Evolutionary conservation across 768 basidiomycete genomes (phyloP).

Genomic region (Suillus ampliporus): DNA sequence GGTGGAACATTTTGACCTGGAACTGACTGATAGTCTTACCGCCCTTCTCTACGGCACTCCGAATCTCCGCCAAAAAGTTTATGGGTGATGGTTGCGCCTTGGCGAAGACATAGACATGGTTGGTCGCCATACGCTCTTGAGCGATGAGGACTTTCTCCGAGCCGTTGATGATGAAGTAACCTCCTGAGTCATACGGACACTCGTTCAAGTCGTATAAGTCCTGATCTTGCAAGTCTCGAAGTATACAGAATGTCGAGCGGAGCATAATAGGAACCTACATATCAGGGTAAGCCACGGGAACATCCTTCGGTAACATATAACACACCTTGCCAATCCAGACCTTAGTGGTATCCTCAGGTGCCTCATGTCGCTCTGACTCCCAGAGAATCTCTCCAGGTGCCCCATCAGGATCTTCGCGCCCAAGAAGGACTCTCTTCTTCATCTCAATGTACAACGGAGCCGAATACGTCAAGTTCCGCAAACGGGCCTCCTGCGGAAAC

Average conservation of each 20-base stretch:
- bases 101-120: slow-evolving; percentile 98
- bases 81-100: slow-evolving; percentile 97
- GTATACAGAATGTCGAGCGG: slow-evolving; percentile 92
- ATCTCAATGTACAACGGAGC: slow-evolving; percentile 96
- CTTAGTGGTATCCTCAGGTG: slow-evolving; percentile 71
- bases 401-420: slow-evolving; percentile 81
- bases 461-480: slow-evolving; percentile 95
- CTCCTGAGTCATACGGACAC: slow-evolving; percentile 98
- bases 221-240: slow-evolving; percentile 76
- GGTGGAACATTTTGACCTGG: slow-evolving; percentile 96
- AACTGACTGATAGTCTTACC: slow-evolving; percentile 98
- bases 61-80: slow-evolving; percentile 95
- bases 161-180: slow-evolving; percentile 99
- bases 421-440: slow-evolving; percentile 82
- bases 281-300: slow-evolving; percentile 18
- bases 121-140: slow-evolving; percentile 99
- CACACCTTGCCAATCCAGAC: slow-evolving; percentile 94
- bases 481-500: slow-evolving; percentile 95
- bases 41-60: slow-evolving; percentile 96
- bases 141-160: slow-evolving; percentile 99
- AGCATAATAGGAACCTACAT: slow-evolving; percentile 96
- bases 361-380: slow-evolving; percentile 74
- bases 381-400: slow-evolving; percentile 81
- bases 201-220: slow-evolving; percentile 93
- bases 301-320: slow-evolving; percentile 15